Conservation (phyloP, 2,329 filamentous ascomycete genomes). For the Karstenula rhodostoma region DNA sequence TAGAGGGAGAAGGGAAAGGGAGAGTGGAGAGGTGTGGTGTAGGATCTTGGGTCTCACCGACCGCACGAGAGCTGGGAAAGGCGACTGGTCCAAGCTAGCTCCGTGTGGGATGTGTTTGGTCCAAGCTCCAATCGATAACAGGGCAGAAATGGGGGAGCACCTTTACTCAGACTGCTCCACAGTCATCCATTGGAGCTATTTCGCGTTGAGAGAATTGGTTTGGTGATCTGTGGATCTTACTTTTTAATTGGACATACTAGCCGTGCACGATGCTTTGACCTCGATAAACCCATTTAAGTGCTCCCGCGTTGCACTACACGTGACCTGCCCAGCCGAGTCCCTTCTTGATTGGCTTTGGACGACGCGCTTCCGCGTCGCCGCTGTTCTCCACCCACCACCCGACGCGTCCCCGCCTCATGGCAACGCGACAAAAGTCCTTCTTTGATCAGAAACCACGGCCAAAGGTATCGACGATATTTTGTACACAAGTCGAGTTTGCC, state of each 20-base stretch:
- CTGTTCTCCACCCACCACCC: slow-evolving; percentile 8
- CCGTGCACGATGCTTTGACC: neutral
- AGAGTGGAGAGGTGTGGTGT: slow-evolving; percentile 24
- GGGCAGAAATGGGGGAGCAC: slow-evolving; percentile 8
- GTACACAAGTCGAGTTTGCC: slow-evolving; percentile 5
- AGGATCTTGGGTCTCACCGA: slow-evolving; percentile 17
- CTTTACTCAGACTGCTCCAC: no score
- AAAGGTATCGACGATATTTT: slow-evolving; percentile 44
- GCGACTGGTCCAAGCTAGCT: slow-evolving; percentile 21
- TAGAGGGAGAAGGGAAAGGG: slow-evolving; percentile 14
- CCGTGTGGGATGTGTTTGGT: slow-evolving; percentile 41
- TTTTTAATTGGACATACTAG: slow-evolving; percentile 4
- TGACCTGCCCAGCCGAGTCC: slow-evolving; percentile 9
- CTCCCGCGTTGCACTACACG: neutral
- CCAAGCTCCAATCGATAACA: slow-evolving; percentile 35
- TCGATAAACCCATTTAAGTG: neutral
- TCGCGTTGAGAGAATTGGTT: neutral
- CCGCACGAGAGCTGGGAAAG: slow-evolving; percentile 40
- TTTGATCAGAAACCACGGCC: slow-evolving; percentile 57
- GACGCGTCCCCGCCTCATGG: slow-evolving; percentile 46
- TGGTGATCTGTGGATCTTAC: neutral
- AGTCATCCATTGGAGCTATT: no score
- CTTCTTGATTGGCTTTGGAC: slow-evolving; percentile 18
- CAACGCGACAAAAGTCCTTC: slow-evolving; percentile 60
- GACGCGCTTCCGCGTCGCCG: slow-evolving; percentile 15